phyloP scores from a whole-genome alignment of 352 stramenopile species.

The Globisporangium paddicum region DNA sequence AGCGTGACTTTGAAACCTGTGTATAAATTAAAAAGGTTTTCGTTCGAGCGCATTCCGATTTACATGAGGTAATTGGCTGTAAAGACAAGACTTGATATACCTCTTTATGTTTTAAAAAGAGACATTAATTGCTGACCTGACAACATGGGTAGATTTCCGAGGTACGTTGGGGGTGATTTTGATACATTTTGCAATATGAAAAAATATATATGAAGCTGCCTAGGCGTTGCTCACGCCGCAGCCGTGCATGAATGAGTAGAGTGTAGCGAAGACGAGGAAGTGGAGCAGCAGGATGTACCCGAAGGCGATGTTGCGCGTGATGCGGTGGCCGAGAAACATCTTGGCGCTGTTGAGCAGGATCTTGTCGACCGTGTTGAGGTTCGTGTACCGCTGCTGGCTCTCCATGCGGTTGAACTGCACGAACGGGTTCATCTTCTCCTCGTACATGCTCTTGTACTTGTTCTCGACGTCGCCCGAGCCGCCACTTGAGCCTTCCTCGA shows the following conservation, averaged over 20 bases:
- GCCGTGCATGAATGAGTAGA: conserved; percentile 86
- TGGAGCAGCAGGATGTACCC: conserved; percentile 84
- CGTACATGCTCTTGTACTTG: conserved; percentile 86
- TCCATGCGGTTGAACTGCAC: conserved; percentile 90
- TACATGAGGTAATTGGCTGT: no score
- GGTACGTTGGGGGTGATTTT: neutral
- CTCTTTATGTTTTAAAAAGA: no score
- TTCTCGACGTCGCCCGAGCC: conserved; percentile 47
- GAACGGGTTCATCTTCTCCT: conserved; percentile 91
- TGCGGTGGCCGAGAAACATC: conserved; percentile 75
- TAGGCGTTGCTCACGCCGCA: conserved; percentile 76
- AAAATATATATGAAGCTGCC: neutral
- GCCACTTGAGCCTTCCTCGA: conserved; percentile 34
- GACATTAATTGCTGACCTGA: no score
- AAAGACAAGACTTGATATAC: no score
- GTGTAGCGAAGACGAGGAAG: conserved; percentile 78
- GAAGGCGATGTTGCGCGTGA: conserved; percentile 81
- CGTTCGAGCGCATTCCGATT: no score
- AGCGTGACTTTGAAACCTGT: neutral
- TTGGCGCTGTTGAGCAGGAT: conserved; percentile 86
- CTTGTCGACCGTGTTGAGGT: conserved; percentile 89
- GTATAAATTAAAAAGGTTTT: no score
- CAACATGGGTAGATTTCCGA: no score
- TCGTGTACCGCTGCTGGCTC: conserved; percentile 83
- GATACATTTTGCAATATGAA: neutral